These are phyloP conservation scores for Fulvia fulva DNA, from an alignment of 2,329 filamentous ascomycete genomes.

Conservation along the genomic window DNA sequence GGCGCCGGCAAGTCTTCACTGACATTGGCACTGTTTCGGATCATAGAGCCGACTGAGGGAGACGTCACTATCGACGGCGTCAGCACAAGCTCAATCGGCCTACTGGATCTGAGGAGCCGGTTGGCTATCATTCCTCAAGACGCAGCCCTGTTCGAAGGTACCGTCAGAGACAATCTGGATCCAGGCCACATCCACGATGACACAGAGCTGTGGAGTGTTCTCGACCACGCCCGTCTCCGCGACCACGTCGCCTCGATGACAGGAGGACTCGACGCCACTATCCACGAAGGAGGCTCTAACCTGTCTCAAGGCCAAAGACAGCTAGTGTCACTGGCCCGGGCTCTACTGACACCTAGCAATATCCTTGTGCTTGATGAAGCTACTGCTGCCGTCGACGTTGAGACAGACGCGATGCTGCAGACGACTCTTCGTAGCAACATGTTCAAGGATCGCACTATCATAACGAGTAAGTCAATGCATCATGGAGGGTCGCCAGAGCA, in stretches of 20 bases:
- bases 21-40: constrained; percentile 87
- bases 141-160: constrained; percentile 90
- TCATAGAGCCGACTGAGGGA: constrained; percentile 82
- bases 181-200: constrained; percentile 94
- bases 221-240: constrained; percentile 89
- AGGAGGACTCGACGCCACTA: constrained; percentile 81
- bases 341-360: constrained; percentile 90
- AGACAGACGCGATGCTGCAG: constrained; percentile 64
- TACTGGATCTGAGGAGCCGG: constrained; percentile 81
- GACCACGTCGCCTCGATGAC: constrained; percentile 84
- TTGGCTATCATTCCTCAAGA: constrained; percentile 98
- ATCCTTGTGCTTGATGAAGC: constrained; percentile 97
- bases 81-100: constrained; percentile 83
- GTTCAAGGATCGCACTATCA: constrained; percentile 91
- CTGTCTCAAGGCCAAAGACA: constrained; percentile 93
- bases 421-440: constrained; percentile 59
- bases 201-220: constrained; percentile 82
- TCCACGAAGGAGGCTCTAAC: constrained; percentile 95
- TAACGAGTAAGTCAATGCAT: constrained; percentile 58
- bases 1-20: constrained; percentile 94
- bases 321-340: constrained; percentile 86
- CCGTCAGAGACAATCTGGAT: constrained; percentile 90
- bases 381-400: constrained; percentile 70
- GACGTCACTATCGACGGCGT: constrained; percentile 84
- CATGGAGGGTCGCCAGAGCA: not conserved